Base-by-base conservation (phyloP, 495 filamentous ascomycete genomes). In the Copromyces sp. region DNA sequence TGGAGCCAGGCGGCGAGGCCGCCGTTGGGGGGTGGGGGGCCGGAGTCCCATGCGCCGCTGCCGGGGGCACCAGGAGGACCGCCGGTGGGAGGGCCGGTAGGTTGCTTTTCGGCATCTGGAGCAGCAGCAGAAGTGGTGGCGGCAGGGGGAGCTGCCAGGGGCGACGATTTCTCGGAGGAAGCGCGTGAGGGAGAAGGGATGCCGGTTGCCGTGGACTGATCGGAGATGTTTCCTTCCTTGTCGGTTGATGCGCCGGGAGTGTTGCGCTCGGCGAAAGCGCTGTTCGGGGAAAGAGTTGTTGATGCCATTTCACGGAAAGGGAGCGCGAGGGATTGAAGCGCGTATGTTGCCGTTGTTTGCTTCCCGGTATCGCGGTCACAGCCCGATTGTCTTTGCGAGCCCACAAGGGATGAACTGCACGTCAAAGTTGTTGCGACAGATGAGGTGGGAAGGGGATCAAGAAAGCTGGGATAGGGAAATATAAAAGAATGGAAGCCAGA, bases 1-100 rank as follows among this genome's bases (percentile, higher is more conserved):
- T 89, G 87, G 8, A 88, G 75, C 86, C 86, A 89, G 16, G 86
- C 86, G 68, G 69, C 38, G 1, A 85, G 35, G 8, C 86, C 87
- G 39, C 86, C 86, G 75, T 88, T 80, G 12, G 77, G 82, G 8
- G 76, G 76, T 1, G 69, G 69, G 9, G 39, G 40, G 3, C 45
- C 37, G 3, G 70, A 37, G 2, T 32, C 16, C 53, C 53, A 61
- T 3, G 14, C 14, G 41, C 12, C 53, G 12, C 24, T 24, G 24
- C 24, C n/a, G n/a, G n/a, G 44, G 17, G 35, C 35, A 37, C 35
- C 35, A 37, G n/a, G n/a, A 47, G 44, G 44, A 17, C 41, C 45
- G 24, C 24, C 12, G 12, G 53, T 32, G 53, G 12, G 12, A 4
- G 47, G 24, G 5, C 35, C 35, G 35, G 35, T 37, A 8, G 14